Conservation (phyloP, 768 basidiomycete genomes). For the Tremella yokohamensis region DNA sequence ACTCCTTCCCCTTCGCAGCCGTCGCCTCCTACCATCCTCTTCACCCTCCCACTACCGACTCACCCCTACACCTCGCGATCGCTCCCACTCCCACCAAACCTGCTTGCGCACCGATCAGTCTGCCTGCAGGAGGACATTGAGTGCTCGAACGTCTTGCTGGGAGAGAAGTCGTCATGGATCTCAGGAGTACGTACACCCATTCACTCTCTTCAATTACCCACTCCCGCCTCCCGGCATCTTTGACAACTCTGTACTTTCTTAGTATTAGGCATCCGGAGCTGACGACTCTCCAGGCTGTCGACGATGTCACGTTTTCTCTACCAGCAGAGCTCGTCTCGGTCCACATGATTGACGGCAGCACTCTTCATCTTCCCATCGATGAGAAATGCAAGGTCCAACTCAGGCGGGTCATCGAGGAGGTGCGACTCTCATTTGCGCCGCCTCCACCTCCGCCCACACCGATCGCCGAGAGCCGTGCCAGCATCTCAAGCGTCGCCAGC, state of each 20-base stretch:
- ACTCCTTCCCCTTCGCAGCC: constrained; percentile 37
- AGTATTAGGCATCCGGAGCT: background rate
- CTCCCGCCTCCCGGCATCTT: background rate
- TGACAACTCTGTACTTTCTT: background rate
- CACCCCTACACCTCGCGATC: constrained; percentile 45
- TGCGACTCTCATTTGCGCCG: constrained; percentile 46
- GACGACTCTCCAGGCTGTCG: constrained; percentile 29
- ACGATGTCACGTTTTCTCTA: constrained; percentile 51
- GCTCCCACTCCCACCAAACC: constrained; percentile 48
- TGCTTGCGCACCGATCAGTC: constrained; percentile 43
- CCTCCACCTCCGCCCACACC: constrained; percentile 17
- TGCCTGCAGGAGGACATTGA: constrained; percentile 48
- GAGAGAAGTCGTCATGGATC: constrained; percentile 52
- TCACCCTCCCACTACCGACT: constrained; percentile 48
- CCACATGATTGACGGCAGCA: constrained; percentile 44
- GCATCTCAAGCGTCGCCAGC: constrained; percentile 12
- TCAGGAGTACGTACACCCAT: constrained; percentile 29
- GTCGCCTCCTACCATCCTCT: constrained; percentile 51
- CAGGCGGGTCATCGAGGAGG: constrained; percentile 40
- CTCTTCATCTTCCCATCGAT: constrained; percentile 31
- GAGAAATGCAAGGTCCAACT: constrained; percentile 25
- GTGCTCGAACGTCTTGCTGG: constrained; percentile 48
- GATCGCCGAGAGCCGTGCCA: constrained; percentile 18
- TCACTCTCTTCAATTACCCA: background rate
- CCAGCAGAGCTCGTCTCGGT: constrained; percentile 31